Evolutionary conservation across 192 early-diverging fungal species (phyloP).

Genomic region (Rhizophagus sp.): DNA sequence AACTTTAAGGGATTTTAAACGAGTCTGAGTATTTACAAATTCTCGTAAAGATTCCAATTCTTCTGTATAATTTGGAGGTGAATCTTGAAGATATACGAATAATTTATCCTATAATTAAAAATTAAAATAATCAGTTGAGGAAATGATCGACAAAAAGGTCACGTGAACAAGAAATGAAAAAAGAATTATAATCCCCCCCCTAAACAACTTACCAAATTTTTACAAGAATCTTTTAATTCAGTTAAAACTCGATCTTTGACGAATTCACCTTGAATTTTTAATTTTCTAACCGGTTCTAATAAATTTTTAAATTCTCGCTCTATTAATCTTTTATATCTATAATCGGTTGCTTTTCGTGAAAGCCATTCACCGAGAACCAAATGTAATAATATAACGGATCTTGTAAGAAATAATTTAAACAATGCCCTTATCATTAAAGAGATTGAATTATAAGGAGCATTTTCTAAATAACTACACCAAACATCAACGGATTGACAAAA

Average conservation of each 20-base stretch:
- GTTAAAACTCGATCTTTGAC: slow-evolving; percentile 11
- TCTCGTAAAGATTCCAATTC: slow-evolving; percentile 11
- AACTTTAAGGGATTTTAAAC: slow-evolving; percentile 8
- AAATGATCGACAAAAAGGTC: not conserved
- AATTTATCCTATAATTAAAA: slow-evolving; percentile 10
- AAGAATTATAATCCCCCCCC: not conserved
- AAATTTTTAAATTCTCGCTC: slow-evolving; percentile 20
- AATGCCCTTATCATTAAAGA: slow-evolving; percentile 5
- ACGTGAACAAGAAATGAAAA: not conserved
- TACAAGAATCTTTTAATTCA: not conserved
- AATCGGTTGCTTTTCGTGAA: not conserved
- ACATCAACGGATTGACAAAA: slow-evolving; percentile 12
- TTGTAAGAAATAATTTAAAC: slow-evolving; percentile 1
- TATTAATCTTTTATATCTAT: slow-evolving; percentile 2
- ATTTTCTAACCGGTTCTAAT: slow-evolving; percentile 1
- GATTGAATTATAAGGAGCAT: slow-evolving; percentile 1
- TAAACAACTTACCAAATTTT: slow-evolving; percentile 3
- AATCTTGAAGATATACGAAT: slow-evolving; percentile 1
- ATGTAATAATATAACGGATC: slow-evolving; percentile 6
- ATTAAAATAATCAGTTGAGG: not conserved
- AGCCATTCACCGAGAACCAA: slow-evolving; percentile 11
- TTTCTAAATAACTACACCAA: not conserved
- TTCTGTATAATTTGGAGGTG: not conserved
- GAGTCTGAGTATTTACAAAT: not conserved
- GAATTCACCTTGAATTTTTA: slow-evolving; percentile 8